Evolutionary conservation across 2,329 filamentous ascomycete genomes (phyloP).

Genomic region (Diaporthe citriasiana): DNA sequence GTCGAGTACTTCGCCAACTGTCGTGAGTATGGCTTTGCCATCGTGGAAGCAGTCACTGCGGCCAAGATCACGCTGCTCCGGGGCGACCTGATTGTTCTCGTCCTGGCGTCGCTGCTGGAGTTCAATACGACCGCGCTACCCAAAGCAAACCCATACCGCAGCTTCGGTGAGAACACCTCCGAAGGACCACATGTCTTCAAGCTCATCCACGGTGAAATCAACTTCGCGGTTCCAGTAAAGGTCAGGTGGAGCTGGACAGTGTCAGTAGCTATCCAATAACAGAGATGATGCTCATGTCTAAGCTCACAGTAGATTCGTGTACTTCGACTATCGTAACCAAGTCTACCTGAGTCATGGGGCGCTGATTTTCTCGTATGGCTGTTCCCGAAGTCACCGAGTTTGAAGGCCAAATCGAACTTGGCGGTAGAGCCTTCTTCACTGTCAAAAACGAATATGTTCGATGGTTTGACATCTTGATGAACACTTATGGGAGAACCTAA

Average conservation of each 20-base stretch:
- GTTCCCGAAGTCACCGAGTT: conserved; percentile 20
- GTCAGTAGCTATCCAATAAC: not conserved
- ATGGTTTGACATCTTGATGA: conserved; percentile 24
- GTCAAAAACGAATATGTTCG: not conserved
- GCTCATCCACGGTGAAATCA: not conserved
- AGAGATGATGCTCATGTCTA: not conserved
- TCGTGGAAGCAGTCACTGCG: conserved; percentile 15
- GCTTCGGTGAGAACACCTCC: conserved; percentile 19
- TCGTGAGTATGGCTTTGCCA: not conserved
- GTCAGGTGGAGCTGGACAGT: not conserved
- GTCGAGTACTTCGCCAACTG: not conserved
- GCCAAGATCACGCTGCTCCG: not conserved
- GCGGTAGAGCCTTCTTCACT: not conserved
- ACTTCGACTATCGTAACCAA: not conserved
- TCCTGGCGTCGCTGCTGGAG: not conserved
- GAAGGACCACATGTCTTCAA: conserved; percentile 9
- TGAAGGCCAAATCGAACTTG: not conserved
- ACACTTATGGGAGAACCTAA: not conserved
- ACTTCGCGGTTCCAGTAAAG: conserved; percentile 8
- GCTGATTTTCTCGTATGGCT: not conserved
- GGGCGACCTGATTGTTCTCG: not conserved
- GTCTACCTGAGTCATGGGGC: not conserved
- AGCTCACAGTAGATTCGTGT: not conserved
- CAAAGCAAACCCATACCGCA: conserved; percentile 20
- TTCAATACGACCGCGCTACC: not conserved